Conservation (phyloP, 768 basidiomycete species). For the Leccinum olivaceopallidum region DNA sequence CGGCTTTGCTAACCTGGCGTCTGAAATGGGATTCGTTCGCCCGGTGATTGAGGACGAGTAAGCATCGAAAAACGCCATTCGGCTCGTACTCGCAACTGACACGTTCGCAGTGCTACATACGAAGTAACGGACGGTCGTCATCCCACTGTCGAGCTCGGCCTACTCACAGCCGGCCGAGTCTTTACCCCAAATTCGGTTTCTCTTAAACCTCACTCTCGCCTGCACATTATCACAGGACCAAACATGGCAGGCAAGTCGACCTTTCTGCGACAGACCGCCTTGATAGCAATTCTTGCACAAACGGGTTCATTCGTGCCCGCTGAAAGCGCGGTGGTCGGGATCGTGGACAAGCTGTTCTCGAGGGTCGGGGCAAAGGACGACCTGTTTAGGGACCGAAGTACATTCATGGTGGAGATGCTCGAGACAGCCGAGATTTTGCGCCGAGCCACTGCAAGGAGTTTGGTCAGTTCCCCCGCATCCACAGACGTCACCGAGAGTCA, state of each 20-base stretch:
- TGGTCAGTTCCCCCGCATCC: slow-evolving; percentile 50
- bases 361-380: slow-evolving; percentile 95
- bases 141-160: slow-evolving; percentile 89
- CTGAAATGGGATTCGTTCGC: slow-evolving; percentile 72
- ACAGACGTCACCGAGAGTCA: background rate
- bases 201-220: slow-evolving; percentile 56
- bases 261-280: slow-evolving; percentile 84
- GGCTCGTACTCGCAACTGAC: slow-evolving; percentile 1
- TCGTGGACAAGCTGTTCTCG: slow-evolving; percentile 92
- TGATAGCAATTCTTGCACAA: slow-evolving; percentile 89
- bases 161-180: slow-evolving; percentile 67
- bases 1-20: slow-evolving; percentile 78
- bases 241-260: slow-evolving; percentile 98
- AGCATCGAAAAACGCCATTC: slow-evolving; percentile 23
- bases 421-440: slow-evolving; percentile 91
- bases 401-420: slow-evolving; percentile 98
- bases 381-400: slow-evolving; percentile 88
- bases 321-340: slow-evolving; percentile 71
- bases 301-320: slow-evolving; percentile 94
- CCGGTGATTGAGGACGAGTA: slow-evolving; percentile 74
- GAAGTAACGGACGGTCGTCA: slow-evolving; percentile 82
- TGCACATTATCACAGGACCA: slow-evolving; percentile 91
- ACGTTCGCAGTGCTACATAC: slow-evolving; percentile 48
- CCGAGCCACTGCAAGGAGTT: slow-evolving; percentile 77
- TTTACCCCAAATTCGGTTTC: slow-evolving; percentile 85